Conservation (phyloP, 257 asterid species). For the Osmanthus fragrans region DNA sequence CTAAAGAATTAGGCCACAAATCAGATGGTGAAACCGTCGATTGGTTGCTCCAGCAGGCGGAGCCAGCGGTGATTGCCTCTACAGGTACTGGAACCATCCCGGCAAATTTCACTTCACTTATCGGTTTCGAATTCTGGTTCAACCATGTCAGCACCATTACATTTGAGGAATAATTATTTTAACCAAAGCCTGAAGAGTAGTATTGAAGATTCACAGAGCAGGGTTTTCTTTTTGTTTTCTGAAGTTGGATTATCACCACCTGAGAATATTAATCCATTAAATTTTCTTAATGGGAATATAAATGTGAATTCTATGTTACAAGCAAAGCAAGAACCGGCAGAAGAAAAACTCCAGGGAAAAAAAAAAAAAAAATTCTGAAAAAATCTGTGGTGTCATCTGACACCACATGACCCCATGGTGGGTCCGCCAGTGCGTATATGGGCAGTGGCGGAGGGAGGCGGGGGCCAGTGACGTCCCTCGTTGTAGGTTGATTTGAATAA, state of each 20-base stretch:
- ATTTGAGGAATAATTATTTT: slow-evolving; percentile 28
- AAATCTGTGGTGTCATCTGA: too few species aligned
- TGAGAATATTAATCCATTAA: slow-evolving; percentile 24
- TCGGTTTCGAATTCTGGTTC: slow-evolving; percentile 66
- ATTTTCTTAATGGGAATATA: slow-evolving; percentile 12
- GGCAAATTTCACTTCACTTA: slow-evolving; percentile 65
- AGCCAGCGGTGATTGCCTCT: slow-evolving; percentile 86
- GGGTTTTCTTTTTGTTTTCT: slow-evolving; percentile 19
- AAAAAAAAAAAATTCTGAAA: too few species aligned
- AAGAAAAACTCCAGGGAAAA: too few species aligned
- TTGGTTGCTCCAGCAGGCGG: slow-evolving; percentile 90
- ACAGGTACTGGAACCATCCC: slow-evolving; percentile 90
- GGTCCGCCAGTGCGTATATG: too few species aligned
- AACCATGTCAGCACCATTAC: slow-evolving; percentile 55
- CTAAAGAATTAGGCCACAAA: slow-evolving; percentile 56
- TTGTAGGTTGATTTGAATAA: too few species aligned
- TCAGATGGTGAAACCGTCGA: slow-evolving; percentile 59
- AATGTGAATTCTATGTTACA: slow-evolving; percentile 31
- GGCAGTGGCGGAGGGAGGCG: too few species aligned
- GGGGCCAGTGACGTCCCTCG: too few species aligned
- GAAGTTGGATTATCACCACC: slow-evolving; percentile 36
- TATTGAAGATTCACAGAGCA: slow-evolving; percentile 19
- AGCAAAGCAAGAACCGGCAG: slow-evolving; percentile 50
- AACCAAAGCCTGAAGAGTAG: slow-evolving; percentile 24
- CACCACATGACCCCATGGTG: too few species aligned